phyloP scores from a whole-genome alignment of 1,284 basidiomycete species.

The Cerrena zonata region DNA sequence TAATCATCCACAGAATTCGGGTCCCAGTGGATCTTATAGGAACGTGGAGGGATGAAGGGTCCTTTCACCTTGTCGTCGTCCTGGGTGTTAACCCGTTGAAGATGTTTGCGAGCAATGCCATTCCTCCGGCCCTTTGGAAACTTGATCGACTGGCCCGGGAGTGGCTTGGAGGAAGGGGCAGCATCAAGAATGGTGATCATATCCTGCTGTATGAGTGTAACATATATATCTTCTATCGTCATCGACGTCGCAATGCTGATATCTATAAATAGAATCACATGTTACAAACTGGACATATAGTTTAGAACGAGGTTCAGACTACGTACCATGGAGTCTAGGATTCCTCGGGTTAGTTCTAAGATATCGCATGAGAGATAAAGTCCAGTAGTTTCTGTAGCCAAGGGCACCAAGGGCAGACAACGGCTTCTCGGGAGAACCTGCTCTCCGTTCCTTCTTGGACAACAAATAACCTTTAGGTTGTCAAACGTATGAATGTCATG shows the following conservation, averaged over 20 bases:
- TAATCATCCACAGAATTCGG: conserved; percentile 62
- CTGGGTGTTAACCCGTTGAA: conserved; percentile 54
- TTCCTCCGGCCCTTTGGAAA: conserved; percentile 65
- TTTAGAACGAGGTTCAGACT: conserved; percentile 10
- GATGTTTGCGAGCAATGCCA: conserved; percentile 54
- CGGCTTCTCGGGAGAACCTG: conserved; percentile 90
- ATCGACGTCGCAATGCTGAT: conserved; percentile 85
- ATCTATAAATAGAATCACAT: conserved; percentile 44
- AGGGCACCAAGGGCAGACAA: conserved; percentile 85
- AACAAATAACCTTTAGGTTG: conserved; percentile 83
- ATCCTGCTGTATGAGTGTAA: conserved; percentile 69
- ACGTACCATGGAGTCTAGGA: conserved; percentile 70
- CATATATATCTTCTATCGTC: conserved; percentile 84
- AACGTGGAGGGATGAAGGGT: conserved; percentile 62
- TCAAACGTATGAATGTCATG: conserved; percentile 4
- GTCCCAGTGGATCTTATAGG: conserved; percentile 78
- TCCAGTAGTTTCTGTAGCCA: conserved; percentile 96
- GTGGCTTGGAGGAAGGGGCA: conserved; percentile 47
- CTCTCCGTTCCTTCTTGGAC: conserved; percentile 87
- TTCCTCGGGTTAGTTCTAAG: conserved; percentile 57
- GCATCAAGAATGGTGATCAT: conserved; percentile 66
- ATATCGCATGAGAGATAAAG: conserved; percentile 81
- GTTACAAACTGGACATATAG: conserved; percentile 16
- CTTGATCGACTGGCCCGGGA: conserved; percentile 72
- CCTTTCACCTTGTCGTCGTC: conserved; percentile 41